Evolutionary conservation across 1,139 yeast genomes (phyloP).

Genomic region (Yamadazyma atmosphaerica): DNA sequence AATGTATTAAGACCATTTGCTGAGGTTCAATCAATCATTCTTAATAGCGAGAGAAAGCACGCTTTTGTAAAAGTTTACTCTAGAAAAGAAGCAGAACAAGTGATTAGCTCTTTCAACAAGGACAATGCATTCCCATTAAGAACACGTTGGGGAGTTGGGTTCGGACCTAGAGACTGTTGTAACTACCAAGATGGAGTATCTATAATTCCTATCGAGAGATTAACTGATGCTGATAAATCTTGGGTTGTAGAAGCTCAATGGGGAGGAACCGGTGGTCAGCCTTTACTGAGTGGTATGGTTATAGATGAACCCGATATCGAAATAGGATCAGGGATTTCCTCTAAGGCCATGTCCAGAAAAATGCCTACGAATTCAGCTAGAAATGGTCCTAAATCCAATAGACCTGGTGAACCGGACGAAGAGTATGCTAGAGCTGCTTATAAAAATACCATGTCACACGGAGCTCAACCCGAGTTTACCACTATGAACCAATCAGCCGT

Average conservation of each 20-base stretch:
- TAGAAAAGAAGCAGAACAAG: conserved; percentile 89
- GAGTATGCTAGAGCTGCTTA: conserved; percentile 42
- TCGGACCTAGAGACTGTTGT: conserved; percentile 98
- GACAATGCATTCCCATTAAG: conserved; percentile 59
- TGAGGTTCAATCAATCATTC: conserved; percentile 88
- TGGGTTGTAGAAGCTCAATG: conserved; percentile 93
- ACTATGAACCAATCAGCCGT: conserved; percentile 36
- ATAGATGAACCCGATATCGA: conserved; percentile 98
- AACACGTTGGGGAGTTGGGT: conserved; percentile 98
- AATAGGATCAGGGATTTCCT: conserved; percentile 90
- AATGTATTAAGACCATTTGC: conserved; percentile 79
- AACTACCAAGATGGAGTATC: conserved; percentile 91
- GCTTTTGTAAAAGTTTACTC: conserved; percentile 96
- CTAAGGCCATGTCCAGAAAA: conserved; percentile 85
- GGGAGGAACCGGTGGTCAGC: conserved; percentile 96
- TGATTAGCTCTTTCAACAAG: conserved; percentile 55
- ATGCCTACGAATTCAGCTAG: conserved; percentile 88
- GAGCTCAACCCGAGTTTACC: conserved; percentile 36
- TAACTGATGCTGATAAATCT: conserved; percentile 89
- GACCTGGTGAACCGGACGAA: conserved; percentile 59
- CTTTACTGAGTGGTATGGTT: conserved; percentile 77
- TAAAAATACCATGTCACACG: conserved; percentile 24
- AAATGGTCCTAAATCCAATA: conserved; percentile 81
- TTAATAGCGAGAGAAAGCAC: conserved; percentile 87
- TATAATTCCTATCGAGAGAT: conserved; percentile 78